A percentile compares a stretch with the other conserved stretches of the same genome.
phyloP scores from a whole-genome alignment of 208 protist genomes.

The Lotmaria passim region DNA sequence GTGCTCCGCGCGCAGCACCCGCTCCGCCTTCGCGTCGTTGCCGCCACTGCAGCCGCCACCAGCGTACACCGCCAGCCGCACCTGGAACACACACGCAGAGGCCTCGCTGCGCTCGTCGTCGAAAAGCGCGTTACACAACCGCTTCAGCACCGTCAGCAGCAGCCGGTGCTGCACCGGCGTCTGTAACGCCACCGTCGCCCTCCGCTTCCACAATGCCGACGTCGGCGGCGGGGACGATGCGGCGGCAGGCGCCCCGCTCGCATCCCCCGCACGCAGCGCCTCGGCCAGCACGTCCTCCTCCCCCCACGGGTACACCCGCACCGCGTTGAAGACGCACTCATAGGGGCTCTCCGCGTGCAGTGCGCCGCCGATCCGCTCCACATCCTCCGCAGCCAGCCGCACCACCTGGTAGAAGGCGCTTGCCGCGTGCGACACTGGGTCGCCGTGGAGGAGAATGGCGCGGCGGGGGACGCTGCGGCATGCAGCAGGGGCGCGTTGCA shows the following conservation, averaged over 20 bases:
- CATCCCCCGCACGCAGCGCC: neutral
- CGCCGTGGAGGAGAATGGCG: slow-evolving; percentile 16
- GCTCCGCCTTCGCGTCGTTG: neutral
- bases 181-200: slow-evolving; percentile 15
- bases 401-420: slow-evolving; percentile 15
- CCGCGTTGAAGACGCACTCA: slow-evolving; percentile 21
- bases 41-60: neutral
- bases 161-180: slow-evolving; percentile 12
- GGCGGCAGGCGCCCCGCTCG: neutral
- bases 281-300: slow-evolving; percentile 12
- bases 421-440: slow-evolving; percentile 4
- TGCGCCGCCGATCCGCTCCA: slow-evolving; percentile 19
- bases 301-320: slow-evolving; percentile 21
- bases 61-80: slow-evolving; percentile 27
- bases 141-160: slow-evolving; percentile 6
- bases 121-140: neutral
- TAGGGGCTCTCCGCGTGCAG: slow-evolving; percentile 1
- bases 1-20: slow-evolving; percentile 18
- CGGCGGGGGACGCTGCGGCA: slow-evolving; percentile 1
- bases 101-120: slow-evolving; percentile 1
- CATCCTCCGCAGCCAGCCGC: slow-evolving; percentile 16
- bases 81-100: slow-evolving; percentile 19
- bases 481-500: slow-evolving; percentile 2
- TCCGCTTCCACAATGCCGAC: slow-evolving; percentile 11
- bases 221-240: neutral